Evolutionary conservation across 2,329 filamentous ascomycete genomes (phyloP).

Genomic region (Cladorrhinum sp.): DNA sequence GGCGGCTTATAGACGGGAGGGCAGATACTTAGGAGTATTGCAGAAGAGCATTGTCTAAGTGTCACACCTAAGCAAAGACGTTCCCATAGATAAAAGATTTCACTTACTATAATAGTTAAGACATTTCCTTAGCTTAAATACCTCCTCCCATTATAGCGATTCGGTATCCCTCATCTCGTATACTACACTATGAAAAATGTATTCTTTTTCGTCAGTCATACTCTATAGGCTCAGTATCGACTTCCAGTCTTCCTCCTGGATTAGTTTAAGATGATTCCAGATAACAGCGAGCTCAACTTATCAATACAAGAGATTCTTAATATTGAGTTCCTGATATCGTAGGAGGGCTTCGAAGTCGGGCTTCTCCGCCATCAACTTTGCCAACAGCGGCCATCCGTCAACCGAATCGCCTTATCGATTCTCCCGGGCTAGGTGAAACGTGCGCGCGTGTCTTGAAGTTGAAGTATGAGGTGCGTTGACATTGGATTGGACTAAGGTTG

Average conservation of each 20-base stretch:
- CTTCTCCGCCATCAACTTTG: not conserved
- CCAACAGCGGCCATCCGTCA: not conserved
- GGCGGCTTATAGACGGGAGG: not conserved
- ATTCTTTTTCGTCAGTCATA: not conserved
- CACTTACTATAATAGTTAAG: not conserved
- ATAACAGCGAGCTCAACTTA: not conserved
- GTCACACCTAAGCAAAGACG: not conserved
- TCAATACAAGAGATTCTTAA: slow-evolving; percentile 3
- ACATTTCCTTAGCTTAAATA: not conserved
- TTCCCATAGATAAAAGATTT: not conserved
- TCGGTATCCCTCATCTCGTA: not conserved
- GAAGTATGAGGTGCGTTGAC: not conserved
- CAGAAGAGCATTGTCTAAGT: not conserved
- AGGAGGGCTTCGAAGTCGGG: slow-evolving; percentile 3
- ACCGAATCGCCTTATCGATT: not conserved
- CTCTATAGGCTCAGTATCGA: not conserved
- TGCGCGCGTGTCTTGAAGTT: not conserved
- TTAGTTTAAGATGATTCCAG: not conserved
- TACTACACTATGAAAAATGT: not conserved
- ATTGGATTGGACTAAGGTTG: not conserved
- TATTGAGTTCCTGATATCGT: not conserved
- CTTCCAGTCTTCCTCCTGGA: not conserved
- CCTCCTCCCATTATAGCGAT: not conserved
- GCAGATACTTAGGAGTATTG: slow-evolving; percentile 1
- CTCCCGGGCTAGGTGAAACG: not conserved